Evolutionary conservation across 1,284 basidiomycete genomes (phyloP).

Genomic region (Tetrapyrgos nigripes): DNA sequence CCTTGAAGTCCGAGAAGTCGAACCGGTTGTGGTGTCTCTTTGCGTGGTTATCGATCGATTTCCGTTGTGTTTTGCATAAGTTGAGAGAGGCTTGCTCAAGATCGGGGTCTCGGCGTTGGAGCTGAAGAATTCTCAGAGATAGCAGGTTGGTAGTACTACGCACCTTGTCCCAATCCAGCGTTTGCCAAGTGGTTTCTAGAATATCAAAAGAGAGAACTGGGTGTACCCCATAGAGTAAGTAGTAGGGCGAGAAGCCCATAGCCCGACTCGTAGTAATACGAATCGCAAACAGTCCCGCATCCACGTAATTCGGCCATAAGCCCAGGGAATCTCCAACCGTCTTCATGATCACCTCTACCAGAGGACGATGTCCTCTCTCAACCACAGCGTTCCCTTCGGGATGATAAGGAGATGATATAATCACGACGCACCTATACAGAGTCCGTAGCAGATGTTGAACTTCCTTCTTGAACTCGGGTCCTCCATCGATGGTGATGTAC

Average conservation of each 20-base stretch:
- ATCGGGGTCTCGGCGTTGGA: neutral
- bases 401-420: slow-evolving; percentile 31
- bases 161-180: slow-evolving; percentile 32
- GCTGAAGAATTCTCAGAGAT: too few relatives aligned
- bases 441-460: slow-evolving; percentile 24
- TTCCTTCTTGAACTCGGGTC: slow-evolving; percentile 37
- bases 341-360: slow-evolving; percentile 27
- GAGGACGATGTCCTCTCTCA: too few relatives aligned
- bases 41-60: neutral
- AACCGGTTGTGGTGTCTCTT: neutral
- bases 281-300: slow-evolving; percentile 19
- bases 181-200: slow-evolving; percentile 36
- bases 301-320: slow-evolving; percentile 17
- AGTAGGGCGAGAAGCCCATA: slow-evolving; percentile 34
- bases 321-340: slow-evolving; percentile 20
- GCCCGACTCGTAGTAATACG: slow-evolving; percentile 22
- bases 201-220: slow-evolving; percentile 38
- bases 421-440: slow-evolving; percentile 28
- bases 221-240: slow-evolving; percentile 38
- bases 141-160: slow-evolving; percentile 18
- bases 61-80: neutral
- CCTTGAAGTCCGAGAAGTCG: neutral
- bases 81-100: neutral
- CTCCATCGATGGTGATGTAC: slow-evolving; percentile 31
- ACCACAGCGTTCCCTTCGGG: too few relatives aligned